Conservation (phyloP, 2,329 filamentous ascomycete genomes). For the Bertia moriformis region DNA sequence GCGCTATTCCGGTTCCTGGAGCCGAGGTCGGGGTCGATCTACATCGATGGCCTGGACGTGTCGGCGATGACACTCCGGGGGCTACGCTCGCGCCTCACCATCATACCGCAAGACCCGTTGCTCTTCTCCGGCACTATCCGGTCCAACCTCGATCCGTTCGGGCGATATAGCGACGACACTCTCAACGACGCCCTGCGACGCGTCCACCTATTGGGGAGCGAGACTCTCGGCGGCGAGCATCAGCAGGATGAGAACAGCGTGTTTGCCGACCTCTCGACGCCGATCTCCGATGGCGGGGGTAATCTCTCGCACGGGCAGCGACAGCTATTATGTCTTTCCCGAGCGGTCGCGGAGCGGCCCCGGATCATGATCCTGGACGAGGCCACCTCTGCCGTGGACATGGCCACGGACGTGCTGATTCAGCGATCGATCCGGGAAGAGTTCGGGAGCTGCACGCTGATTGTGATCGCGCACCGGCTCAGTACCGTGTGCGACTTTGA, state of each 20-base stretch:
- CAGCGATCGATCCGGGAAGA: not conserved
- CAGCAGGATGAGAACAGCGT: slow-evolving; percentile 26
- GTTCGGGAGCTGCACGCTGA: slow-evolving; percentile 28
- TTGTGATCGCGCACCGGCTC: slow-evolving; percentile 36
- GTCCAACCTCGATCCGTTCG: slow-evolving; percentile 8
- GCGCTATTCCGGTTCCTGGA: not conserved
- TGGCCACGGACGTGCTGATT: not conserved
- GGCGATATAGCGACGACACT: slow-evolving; percentile 6
- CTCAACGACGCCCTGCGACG: slow-evolving; percentile 5
- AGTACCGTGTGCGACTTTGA: slow-evolving; percentile 38
- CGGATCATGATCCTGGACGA: not conserved
- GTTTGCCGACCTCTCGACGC: slow-evolving; percentile 22
- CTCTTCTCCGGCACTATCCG: slow-evolving; percentile 7
- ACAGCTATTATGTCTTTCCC: slow-evolving; percentile 34
- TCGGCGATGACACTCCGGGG: not conserved
- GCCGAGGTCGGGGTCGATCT: not conserved
- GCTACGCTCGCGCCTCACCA: not conserved
- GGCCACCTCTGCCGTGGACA: not conserved
- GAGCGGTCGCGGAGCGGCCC: slow-evolving; percentile 17
- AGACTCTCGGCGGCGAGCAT: not conserved
- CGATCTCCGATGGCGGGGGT: not conserved
- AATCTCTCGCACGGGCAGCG: slow-evolving; percentile 32
- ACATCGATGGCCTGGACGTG: not conserved
- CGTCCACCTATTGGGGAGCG: not conserved
- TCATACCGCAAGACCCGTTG: slow-evolving; percentile 4